Base-by-base conservation (phyloP, 2,329 filamentous ascomycete genomes). In the Orbilia javanica region DNA sequence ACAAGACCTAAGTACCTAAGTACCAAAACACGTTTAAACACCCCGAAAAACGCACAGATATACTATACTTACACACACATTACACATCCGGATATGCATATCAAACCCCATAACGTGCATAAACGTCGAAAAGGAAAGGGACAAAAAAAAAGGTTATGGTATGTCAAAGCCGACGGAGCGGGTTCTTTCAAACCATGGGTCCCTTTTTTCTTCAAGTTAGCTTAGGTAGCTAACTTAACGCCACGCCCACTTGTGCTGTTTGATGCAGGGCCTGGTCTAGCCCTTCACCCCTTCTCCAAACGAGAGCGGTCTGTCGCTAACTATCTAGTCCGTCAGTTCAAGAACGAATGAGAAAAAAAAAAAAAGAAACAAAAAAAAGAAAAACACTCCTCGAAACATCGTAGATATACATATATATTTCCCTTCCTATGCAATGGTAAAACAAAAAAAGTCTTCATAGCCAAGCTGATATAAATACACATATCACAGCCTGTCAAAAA, bases 371-470 rank as follows among this genome's bases (percentile, higher is more conserved):
- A n/a, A n/a, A n/a, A n/a, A n/a, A n/a, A n/a, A 1, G 34, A 63
- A 22, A 65, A 73, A 73, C 27, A 63, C 69, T 73, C 69, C 69
- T 66, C 42, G 11, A 34, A 66, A n/a, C 22, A 39, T 50, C 69
- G 69, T 57, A 15, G 34, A 31, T 8, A 66, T 73, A 42, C 69
- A 62, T 57, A 15, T 25, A 31, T 8, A 66, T 73, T 64, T 52
- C 60, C 20, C 15, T 7, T 20, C 42, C 20, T 15, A 6, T 6
- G 15, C 13, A 44, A 15, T 15, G 36, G 20, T 20, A 44, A 44
- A 44, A 44, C 42, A 44, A 20, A 52, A 10, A 52, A 27, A 52
- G 15, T 15, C n/a, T 13, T 39, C 36, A 39, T 11, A 36, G 13
- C 8, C 3, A 39, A 36, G 34, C 5, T 8, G 10, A 53, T n/a